These are phyloP conservation scores for Chytriomyces confervae DNA, from an alignment of 192 early-diverging fungal species.

Conservation along the genomic window DNA sequence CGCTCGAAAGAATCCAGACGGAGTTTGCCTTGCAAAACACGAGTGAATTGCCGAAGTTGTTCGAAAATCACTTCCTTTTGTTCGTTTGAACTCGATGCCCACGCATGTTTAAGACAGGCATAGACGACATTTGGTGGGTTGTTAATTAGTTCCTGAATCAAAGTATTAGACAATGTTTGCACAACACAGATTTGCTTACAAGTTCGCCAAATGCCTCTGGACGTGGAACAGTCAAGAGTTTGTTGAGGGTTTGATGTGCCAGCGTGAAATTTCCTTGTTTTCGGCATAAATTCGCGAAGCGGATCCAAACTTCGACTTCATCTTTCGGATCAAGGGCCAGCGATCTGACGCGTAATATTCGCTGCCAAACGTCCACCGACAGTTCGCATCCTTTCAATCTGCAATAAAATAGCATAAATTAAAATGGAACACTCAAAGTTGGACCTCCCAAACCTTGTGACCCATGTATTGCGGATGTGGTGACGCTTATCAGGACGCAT, in stretches of 20 bases:
- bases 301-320: conserved; percentile 85
- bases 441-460: conserved; percentile 36
- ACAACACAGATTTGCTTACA: not conserved
- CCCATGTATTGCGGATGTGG: conserved; percentile 78
- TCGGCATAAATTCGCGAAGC: conserved; percentile 85
- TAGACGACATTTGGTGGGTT: conserved; percentile 71
- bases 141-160: conserved; percentile 13
- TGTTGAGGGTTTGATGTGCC: conserved; percentile 70
- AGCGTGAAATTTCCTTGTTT: conserved; percentile 75
- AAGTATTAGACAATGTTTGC: not conserved
- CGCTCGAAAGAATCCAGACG: no score
- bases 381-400: conserved; percentile 65
- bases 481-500: conserved; percentile 68
- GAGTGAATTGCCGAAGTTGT: conserved; percentile 70
- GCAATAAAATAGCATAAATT: conserved; percentile 20
- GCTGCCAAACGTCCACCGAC: conserved; percentile 88
- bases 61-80: conserved; percentile 54
- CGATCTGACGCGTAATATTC: conserved; percentile 75
- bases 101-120: conserved; percentile 81
- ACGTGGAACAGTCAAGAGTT: not conserved
- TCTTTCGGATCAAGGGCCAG: conserved; percentile 79
- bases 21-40: no score
- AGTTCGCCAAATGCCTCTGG: not conserved
- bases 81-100: conserved; percentile 60
- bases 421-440: not conserved